Base-by-base conservation (phyloP, 2,329 filamentous ascomycete species). In the Gyromitra esculenta region DNA sequence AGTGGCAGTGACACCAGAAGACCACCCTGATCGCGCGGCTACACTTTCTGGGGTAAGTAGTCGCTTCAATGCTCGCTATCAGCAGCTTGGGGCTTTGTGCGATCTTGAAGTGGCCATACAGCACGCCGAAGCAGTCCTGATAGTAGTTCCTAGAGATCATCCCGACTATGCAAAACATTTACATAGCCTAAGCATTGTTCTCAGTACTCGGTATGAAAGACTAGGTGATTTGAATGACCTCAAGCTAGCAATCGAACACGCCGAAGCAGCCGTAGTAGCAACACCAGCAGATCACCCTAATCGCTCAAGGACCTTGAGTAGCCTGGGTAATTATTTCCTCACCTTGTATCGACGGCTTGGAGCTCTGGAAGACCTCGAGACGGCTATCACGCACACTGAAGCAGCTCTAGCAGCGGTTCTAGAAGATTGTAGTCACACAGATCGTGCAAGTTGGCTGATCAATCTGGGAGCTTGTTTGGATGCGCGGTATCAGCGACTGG, bases 351-450 rank as follows among this genome's bases (percentile, higher is more conserved):
- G 15, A n/a, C 63, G 59, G 4, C 31, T 37, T 7, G 25, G 54
- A 43, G 5, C 8, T 11, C 13, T 54, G 1, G 18, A 37, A 1
- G 68, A 72, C 11, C 57, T 64, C 18, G 57, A 72, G 18, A 11
- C 37, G 5, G 57, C 57, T n/a, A 64, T 67, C 21, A n/a, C 59
- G 15, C 41, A 41, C 8, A 5, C 11, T 39, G 39, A 48, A 52
- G 79, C 67, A 81, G 82, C 52, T 56, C 7, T 67, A 6, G 11
- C 39, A 43, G 79, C 8, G 79, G 82, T 18, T 80, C 76, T 43
- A n/a, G 39, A 54, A 54, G 21, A 25, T 21, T 1, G 18, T 11
- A 35, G 25, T 67, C 5, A 63, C n/a, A 1, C 57, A 11, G 15
- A 43, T 39, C 25, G 35, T 15, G 39, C 41, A 1, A n/a, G n/a